phyloP scores from a whole-genome alignment of 192 early-diverging fungal genomes.

The Coemansia sp. region DNA sequence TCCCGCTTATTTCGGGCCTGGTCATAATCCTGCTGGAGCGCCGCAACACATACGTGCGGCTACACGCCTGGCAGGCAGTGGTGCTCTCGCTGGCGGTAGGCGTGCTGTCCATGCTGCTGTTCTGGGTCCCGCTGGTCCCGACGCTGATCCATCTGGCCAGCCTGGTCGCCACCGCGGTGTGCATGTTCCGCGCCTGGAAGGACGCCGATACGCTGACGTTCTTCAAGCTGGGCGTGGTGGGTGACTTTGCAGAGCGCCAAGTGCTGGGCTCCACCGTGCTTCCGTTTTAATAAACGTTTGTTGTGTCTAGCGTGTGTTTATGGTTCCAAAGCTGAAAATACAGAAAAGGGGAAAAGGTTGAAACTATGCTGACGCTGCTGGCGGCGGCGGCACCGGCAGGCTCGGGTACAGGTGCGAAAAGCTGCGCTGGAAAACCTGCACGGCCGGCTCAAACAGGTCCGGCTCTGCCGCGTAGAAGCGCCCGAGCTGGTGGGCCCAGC shows the following conservation, averaged over 20 bases:
- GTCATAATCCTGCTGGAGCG: conserved; percentile 39
- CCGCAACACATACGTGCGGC: conserved; percentile 46
- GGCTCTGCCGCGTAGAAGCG: conserved; percentile 26
- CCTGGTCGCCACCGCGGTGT: conserved; percentile 24
- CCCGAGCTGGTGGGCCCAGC: conserved; percentile 68
- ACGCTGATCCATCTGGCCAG: conserved; percentile 31
- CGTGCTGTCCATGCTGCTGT: conserved; percentile 33
- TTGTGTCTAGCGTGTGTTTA: conserved; percentile 1
- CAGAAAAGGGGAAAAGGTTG: background rate
- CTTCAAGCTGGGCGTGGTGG: conserved; percentile 47
- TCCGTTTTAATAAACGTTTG: conserved; percentile 19
- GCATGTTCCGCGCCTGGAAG: conserved; percentile 41
- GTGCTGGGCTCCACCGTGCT: conserved; percentile 47
- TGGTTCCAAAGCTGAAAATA: conserved; percentile 2
- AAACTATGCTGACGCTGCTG: background rate
- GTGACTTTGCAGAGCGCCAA: conserved; percentile 52
- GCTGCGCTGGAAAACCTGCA: conserved; percentile 43
- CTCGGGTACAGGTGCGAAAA: conserved; percentile 25
- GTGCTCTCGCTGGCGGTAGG: conserved; percentile 24
- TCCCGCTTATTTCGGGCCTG: conserved; percentile 29
- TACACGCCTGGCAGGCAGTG: conserved; percentile 51
- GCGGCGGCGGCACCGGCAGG: background rate
- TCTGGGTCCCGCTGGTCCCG: conserved; percentile 40
- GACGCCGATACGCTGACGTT: conserved; percentile 49
- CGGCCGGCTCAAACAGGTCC: conserved; percentile 42